phyloP scores from a whole-genome alignment of 768 basidiomycete genomes.

The Xerocomellus amylosporus region DNA sequence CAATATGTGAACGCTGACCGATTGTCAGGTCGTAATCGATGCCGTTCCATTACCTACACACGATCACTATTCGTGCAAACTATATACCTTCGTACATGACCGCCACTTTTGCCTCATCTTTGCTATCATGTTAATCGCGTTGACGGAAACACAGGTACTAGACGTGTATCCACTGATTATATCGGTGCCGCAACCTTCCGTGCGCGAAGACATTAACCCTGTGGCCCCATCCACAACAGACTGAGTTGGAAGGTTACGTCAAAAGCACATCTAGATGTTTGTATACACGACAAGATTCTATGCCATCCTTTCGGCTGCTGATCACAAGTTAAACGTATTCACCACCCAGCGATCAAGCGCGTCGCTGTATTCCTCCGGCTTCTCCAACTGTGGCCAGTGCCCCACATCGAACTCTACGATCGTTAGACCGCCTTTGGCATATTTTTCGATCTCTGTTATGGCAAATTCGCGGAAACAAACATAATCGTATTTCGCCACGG shows the following conservation, averaged over 20 bases:
- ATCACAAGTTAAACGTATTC: slow-evolving; percentile 18
- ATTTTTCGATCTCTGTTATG: slow-evolving; percentile 23
- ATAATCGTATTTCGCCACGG: slow-evolving; percentile 34
- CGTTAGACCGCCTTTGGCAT: slow-evolving; percentile 28
- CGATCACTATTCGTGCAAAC: slow-evolving; percentile 1
- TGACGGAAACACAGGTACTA: slow-evolving; percentile 29
- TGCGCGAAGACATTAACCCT: background rate
- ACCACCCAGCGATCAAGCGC: slow-evolving; percentile 36
- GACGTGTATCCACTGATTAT: slow-evolving; percentile 10
- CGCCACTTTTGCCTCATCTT: background rate
- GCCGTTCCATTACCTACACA: background rate
- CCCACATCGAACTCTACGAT: slow-evolving; percentile 35
- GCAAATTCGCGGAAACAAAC: slow-evolving; percentile 30
- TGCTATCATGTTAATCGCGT: slow-evolving; percentile 3
- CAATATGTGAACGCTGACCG: slow-evolving; percentile 50
- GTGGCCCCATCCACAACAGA: background rate
- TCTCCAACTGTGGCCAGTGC: slow-evolving; percentile 40
- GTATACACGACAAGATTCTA: background rate
- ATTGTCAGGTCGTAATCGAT: slow-evolving; percentile 69
- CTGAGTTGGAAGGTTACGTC: too few relatives aligned
- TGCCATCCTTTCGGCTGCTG: background rate
- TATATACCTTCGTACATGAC: slow-evolving; percentile 14
- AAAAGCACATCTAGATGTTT: background rate
- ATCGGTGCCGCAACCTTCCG: slow-evolving; percentile 1
- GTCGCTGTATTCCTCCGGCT: slow-evolving; percentile 33